phyloP scores from a whole-genome alignment of 805 yeast species.

The Wickerhamomyces silvicola region DNA sequence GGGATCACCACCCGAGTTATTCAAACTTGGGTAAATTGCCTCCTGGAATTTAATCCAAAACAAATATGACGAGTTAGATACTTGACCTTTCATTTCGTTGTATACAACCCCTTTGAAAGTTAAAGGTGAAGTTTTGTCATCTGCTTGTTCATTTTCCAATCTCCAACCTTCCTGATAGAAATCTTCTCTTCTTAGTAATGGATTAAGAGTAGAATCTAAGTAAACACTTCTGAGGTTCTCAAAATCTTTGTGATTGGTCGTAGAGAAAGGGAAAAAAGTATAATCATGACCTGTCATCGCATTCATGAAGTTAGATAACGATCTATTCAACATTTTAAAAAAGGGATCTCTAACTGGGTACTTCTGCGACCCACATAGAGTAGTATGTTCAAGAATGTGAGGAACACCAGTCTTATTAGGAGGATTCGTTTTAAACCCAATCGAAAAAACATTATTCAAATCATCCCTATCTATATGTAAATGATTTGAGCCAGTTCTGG shows the following conservation, averaged over 20 bases:
- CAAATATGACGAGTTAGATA: slow-evolving; percentile 80
- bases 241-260: slow-evolving; percentile 80
- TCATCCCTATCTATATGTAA: slow-evolving; percentile 83
- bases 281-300: slow-evolving; percentile 98
- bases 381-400: slow-evolving; percentile 92
- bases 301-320: slow-evolving; percentile 95
- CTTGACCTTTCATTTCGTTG: slow-evolving; percentile 98
- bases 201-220: slow-evolving; percentile 79
- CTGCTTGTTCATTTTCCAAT: slow-evolving; percentile 61
- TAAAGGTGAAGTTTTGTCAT: slow-evolving; percentile 55
- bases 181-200: slow-evolving; percentile 70
- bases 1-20: slow-evolving; percentile 96
- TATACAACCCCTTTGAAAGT: slow-evolving; percentile 92
- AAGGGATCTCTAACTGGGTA: slow-evolving; percentile 96
- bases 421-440: slow-evolving; percentile 90
- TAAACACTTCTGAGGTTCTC: slow-evolving; percentile 82
- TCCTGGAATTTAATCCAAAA: slow-evolving; percentile 82
- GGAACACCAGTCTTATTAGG: slow-evolving; percentile 95
- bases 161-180: slow-evolving; percentile 98
- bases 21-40: slow-evolving; percentile 73
- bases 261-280: slow-evolving; percentile 93
- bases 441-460: slow-evolving; percentile 78
- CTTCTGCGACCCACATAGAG: slow-evolving; percentile 86
- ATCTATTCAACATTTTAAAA: slow-evolving; percentile 92
- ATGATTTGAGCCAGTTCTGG: slow-evolving; percentile 68